A percentile compares a stretch with the other conserved stretches of the same genome.
phyloP scores from a whole-genome alignment of 495 filamentous ascomycete genomes.

The Xanthoparmelia taractica region DNA sequence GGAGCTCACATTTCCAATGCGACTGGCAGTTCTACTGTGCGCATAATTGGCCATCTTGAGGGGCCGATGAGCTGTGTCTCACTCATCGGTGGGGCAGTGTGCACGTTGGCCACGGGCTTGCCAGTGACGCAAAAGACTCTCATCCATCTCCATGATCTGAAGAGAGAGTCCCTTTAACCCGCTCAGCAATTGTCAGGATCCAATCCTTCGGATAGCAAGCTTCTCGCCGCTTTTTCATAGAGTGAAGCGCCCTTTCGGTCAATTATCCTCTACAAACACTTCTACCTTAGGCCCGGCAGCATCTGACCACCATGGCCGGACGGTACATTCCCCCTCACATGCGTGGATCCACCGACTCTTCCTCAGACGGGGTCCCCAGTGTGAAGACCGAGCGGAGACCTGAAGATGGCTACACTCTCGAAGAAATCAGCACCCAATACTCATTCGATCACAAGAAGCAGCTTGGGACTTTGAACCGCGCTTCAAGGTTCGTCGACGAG shows the following conservation, averaged over 20 bases:
- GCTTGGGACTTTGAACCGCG: background rate
- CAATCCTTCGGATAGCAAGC: too few relatives aligned
- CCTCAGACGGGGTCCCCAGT: background rate
- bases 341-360: background rate
- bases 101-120: background rate
- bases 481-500: background rate
- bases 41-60: too few relatives aligned
- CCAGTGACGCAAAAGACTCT: background rate
- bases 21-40: too few relatives aligned
- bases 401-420: slow-evolving; percentile 1
- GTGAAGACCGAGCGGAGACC: background rate
- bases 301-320: background rate
- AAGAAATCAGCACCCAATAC: background rate
- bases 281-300: background rate
- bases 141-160: too few relatives aligned
- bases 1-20: too few relatives aligned
- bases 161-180: too few relatives aligned
- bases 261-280: background rate
- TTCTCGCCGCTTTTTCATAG: too few relatives aligned
- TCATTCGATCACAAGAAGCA: background rate
- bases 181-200: too few relatives aligned
- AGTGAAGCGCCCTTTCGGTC: background rate
- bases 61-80: background rate
- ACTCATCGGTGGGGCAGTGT: background rate
- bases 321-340: slow-evolving; percentile 1